phyloP scores from a whole-genome alignment of 2,329 filamentous ascomycete species.

The Aureobasidium melanogenum region DNA sequence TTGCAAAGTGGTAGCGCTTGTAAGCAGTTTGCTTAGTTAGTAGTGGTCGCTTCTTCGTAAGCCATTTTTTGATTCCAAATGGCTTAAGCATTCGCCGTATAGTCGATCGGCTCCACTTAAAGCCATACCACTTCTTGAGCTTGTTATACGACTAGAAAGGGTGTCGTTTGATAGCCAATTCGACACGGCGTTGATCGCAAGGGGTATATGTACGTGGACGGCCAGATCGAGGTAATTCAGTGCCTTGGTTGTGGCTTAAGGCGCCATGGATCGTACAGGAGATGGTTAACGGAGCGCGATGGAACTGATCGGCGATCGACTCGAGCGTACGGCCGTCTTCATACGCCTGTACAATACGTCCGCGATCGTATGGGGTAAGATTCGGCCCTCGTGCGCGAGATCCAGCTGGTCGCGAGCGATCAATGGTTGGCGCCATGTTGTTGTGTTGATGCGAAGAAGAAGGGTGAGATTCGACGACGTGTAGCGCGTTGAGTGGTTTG shows the following conservation, averaged over 20 bases:
- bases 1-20: background rate
- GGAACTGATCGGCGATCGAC: background rate
- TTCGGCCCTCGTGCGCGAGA: no score
- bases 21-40: background rate
- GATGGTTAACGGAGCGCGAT: background rate
- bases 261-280: background rate
- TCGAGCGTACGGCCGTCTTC: background rate
- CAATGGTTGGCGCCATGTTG: no score
- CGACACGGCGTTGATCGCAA: background rate
- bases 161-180: background rate
- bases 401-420: no score
- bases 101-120: background rate
- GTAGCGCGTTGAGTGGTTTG: no score
- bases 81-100: background rate
- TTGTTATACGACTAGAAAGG: background rate
- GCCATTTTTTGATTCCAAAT: background rate
- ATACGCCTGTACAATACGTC: background rate
- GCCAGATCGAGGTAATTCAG: background rate
- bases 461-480: no score
- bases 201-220: background rate
- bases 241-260: background rate
- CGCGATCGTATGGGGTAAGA: background rate
- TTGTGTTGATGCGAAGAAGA: no score
- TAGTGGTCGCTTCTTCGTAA: background rate
- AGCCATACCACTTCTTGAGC: background rate